Evolutionary conservation across 1,139 yeast species (phyloP), one percentile per base, ranked within the genome.

Genomic region (Debaryomyces psychrophilus): DNA sequence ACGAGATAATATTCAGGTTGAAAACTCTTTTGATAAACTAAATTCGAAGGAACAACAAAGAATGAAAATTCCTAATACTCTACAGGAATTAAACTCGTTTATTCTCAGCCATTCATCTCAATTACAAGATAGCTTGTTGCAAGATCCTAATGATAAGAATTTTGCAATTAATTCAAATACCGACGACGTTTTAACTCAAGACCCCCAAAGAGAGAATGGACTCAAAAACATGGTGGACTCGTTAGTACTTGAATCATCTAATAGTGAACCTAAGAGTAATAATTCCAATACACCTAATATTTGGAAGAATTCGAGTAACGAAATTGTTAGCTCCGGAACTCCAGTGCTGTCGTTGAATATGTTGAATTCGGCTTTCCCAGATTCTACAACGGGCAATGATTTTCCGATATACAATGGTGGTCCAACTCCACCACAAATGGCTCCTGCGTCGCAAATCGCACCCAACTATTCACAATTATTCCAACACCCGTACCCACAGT

Each of bases 71-170:
- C 63, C 60, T 8, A 46, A 50, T 8, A 53, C 66, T 0, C 52
- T 67, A 15, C 65, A 64, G 37, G 73, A 69, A 33, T 66, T 69
- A 29, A 70, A 68, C 49, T 58, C 65, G 5, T 60, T 61, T 18
- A 69, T 69, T 34, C 52, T 60, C 8, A 58, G 51, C 34, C 74
- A 69, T 46, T 58, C 69, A 8, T 59, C 54, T 36, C 56, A 58
- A 33, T 52, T 65, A 44, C 58, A 54, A 17, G 42, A 44, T 25
- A 42, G 43, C 33, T 34, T 44, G 20, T 39, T 37, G 18, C 41
- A 40, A 7, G 29, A 15, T 11, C 31, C 46, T 9, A 20, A 20
- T 27, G 43, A 25, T 17, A 20, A 38, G 6, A 43, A 27, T 31
- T 43, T 20, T 8, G 45, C 42, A 37, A 43, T 41, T 17, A 44